Evolutionary conservation across 75 land plant genomes (phyloP), one percentile per base, ranked within the genome.

Genomic region (Chamaecyparis obtusa): DNA sequence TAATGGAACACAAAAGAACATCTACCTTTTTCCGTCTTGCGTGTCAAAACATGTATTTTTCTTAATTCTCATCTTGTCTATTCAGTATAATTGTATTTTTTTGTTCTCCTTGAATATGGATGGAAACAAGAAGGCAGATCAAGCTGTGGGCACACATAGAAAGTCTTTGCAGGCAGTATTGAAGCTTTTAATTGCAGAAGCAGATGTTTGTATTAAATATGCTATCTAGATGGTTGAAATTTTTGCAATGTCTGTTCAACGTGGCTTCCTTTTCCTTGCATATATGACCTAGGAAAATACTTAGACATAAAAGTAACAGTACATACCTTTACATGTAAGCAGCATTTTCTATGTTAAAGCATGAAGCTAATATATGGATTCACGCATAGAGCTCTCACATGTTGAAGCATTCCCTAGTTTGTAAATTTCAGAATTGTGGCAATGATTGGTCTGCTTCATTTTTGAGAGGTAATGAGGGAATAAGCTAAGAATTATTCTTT

Each of bases 21-120:
- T 92, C 92, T 19, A 91, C 88, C 51, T 90, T 98, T 87, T 92
- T 98, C 60, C 90, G 91, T 84, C 91, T 98, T 93, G 96, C 95
- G 75, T 92, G 93, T 16, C 84, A 87, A 51, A 96, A 93, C 86
- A 90, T 96, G 99, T 98, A 93, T 76, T 67, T 76, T 60, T 36
- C 3, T 87, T 46, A 39, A 82, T 54, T 71, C 24, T 56, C 35
- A 54, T 84, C 24, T n/a, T 84, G 41, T 49, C 14, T 15, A 84
- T 14, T 14, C 30, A 33, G 4, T 84, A 24, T 33, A 30, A 51
- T 49, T 32, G 69, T 55, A 54, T 6, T 84, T 48, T 30, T 21
- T 49, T 17, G 17, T 33, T 36, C 2, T 84, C 0, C 37, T 35
- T 51, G 56, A 49, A 14, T 51, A 49, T 54, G 49, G 56, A 84